These are phyloP conservation scores for Candida nemodendra DNA, from an alignment of 805 yeast species.

Conservation along the genomic window DNA sequence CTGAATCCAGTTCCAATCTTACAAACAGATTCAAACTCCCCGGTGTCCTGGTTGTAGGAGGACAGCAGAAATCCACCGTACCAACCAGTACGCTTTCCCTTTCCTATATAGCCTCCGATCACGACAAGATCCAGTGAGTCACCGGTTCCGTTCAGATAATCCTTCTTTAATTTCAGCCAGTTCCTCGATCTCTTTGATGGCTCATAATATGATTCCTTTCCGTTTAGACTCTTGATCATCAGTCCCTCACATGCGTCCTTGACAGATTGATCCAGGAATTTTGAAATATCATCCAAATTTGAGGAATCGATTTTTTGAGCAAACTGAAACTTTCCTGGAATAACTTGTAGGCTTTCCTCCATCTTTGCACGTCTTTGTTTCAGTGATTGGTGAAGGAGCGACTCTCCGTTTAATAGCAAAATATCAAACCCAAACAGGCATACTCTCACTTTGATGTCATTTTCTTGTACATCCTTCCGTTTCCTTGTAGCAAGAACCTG, in stretches of 20 bases:
- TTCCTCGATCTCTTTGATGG: conserved; percentile 93
- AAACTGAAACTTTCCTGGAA: conserved; percentile 76
- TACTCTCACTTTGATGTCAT: conserved; percentile 85
- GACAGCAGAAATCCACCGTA: conserved; percentile 95
- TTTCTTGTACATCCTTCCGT: conserved; percentile 85
- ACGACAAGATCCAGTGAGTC: conserved; percentile 93
- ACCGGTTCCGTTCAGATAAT: conserved; percentile 91
- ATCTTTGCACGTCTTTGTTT: conserved; percentile 67
- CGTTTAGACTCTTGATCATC: conserved; percentile 89
- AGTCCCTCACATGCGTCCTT: conserved; percentile 91
- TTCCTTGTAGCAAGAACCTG: conserved; percentile 92
- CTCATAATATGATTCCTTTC: conserved; percentile 79
- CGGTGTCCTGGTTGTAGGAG: conserved; percentile 85
- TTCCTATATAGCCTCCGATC: conserved; percentile 89
- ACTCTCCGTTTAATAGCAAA: conserved; percentile 68
- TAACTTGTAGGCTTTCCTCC: conserved; percentile 51
- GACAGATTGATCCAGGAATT: conserved; percentile 83
- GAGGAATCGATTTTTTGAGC: conserved; percentile 75
- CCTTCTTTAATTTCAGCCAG: conserved; percentile 95
- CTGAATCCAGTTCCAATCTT: conserved; percentile 97
- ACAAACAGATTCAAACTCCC: conserved; percentile 92
- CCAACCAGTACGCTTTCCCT: conserved; percentile 91
- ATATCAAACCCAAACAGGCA: conserved; percentile 92
- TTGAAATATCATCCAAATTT: conserved; percentile 71
- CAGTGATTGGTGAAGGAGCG: conserved; percentile 65